phyloP scores from a whole-genome alignment of 1,284 basidiomycete genomes.

The Ustilago bromivora region DNA sequence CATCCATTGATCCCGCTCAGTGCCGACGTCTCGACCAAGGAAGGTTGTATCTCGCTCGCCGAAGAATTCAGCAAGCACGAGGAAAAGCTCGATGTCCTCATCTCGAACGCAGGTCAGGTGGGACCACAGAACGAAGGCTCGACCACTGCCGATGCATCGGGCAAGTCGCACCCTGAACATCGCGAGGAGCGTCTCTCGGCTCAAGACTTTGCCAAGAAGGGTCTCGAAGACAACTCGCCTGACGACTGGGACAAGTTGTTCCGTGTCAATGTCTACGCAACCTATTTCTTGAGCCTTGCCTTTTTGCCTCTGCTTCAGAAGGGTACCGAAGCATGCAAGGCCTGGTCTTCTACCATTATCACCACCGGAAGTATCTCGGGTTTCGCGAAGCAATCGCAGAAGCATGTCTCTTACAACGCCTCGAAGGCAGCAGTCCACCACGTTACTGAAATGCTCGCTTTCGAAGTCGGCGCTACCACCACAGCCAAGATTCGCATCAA shows the following conservation, averaged over 20 bases:
- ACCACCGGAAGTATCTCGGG: constrained; percentile 48
- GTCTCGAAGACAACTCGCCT: constrained; percentile 53
- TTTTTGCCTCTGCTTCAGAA: constrained; percentile 53
- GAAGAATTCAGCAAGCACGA: constrained; percentile 47
- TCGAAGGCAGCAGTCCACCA: constrained; percentile 58
- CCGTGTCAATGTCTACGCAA: constrained; percentile 48
- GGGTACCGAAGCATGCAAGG: constrained; percentile 40
- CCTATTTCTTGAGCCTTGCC: constrained; percentile 53
- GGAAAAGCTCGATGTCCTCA: constrained; percentile 49
- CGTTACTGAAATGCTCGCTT: constrained; percentile 49
- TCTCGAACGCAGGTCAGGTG: constrained; percentile 51
- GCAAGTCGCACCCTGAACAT: constrained; percentile 51
- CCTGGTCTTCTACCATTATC: constrained; percentile 47
- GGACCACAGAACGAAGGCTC: constrained; percentile 55
- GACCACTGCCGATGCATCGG: constrained; percentile 42
- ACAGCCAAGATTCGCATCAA: constrained; percentile 57
- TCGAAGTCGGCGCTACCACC: constrained; percentile 45
- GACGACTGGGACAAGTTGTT: constrained; percentile 60
- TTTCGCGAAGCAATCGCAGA: constrained; percentile 52
- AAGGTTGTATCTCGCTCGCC: constrained; percentile 43
- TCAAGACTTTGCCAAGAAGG: constrained; percentile 41
- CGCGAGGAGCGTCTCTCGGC: constrained; percentile 34
- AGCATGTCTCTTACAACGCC: constrained; percentile 58
- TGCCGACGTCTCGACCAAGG: constrained; percentile 47
- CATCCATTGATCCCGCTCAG: constrained; percentile 36